A percentile compares a stretch with the other conserved stretches of the same genome.
Evolutionary conservation across 2,329 filamentous ascomycete genomes (phyloP).

Genomic region (Diaporthe citriasiana): DNA sequence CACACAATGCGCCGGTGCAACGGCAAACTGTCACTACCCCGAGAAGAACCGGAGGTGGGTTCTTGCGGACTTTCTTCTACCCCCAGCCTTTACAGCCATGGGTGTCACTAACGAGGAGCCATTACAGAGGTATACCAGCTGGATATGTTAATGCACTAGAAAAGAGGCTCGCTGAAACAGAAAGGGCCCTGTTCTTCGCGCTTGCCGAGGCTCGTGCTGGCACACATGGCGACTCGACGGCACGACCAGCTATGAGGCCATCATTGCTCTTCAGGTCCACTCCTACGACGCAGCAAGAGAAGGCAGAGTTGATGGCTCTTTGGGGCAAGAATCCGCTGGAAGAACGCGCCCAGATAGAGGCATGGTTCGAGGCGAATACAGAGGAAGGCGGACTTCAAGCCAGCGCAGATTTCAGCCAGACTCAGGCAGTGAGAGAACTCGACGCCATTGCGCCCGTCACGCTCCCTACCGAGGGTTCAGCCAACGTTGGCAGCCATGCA

Average conservation of each 20-base stretch:
- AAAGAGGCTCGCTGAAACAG: slow-evolving; percentile 44
- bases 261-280: slow-evolving; percentile 22
- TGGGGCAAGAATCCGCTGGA: slow-evolving; percentile 26
- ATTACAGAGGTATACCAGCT: slow-evolving; percentile 42
- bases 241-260: neutral
- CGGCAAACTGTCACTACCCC: slow-evolving; percentile 31
- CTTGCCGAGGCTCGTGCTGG: slow-evolving; percentile 43
- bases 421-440: neutral
- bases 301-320: slow-evolving; percentile 14
- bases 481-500: neutral
- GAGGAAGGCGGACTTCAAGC: neutral
- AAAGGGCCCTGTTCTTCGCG: slow-evolving; percentile 42
- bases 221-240: slow-evolving; percentile 49
- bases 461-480: neutral
- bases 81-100: neutral
- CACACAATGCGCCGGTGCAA: slow-evolving; percentile 34
- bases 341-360: slow-evolving; percentile 15
- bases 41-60: slow-evolving; percentile 38
- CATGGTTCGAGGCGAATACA: slow-evolving; percentile 37
- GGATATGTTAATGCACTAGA: slow-evolving; percentile 44
- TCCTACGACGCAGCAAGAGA: slow-evolving; percentile 38
- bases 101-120: neutral
- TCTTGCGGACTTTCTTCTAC: neutral
- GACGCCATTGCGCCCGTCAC: neutral
- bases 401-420: neutral